A percentile compares a stretch with the other conserved stretches of the same genome.
Evolutionary conservation across 2,329 filamentous ascomycete genomes (phyloP).

Genomic region (Elsinoe necatrix): DNA sequence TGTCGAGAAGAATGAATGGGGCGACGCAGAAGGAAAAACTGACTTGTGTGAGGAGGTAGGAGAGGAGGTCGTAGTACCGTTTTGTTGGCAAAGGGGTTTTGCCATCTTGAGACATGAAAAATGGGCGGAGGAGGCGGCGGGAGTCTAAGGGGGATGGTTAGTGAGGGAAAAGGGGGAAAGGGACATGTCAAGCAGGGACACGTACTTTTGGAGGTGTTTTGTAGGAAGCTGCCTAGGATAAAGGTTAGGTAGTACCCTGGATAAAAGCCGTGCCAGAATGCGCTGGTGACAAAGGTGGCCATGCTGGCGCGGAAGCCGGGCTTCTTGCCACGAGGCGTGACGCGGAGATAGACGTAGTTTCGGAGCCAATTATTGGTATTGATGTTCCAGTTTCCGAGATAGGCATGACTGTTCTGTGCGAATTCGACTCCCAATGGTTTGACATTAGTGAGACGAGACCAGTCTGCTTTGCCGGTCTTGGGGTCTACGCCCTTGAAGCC

Average conservation of each 20-base stretch:
- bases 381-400: slow-evolving; percentile 93
- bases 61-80: slow-evolving; percentile 74
- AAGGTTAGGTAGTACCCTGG: slow-evolving; percentile 94
- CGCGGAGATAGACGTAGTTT: slow-evolving; percentile 90
- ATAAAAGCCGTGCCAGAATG: slow-evolving; percentile 97
- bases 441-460: slow-evolving; percentile 86
- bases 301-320: slow-evolving; percentile 91
- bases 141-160: slow-evolving; percentile 51
- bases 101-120: slow-evolving; percentile 77
- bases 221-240: slow-evolving; percentile 78
- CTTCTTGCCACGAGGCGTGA: slow-evolving; percentile 91
- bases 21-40: slow-evolving; percentile 73
- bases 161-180: slow-evolving; percentile 12
- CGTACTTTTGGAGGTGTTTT: slow-evolving; percentile 90
- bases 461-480: slow-evolving; percentile 73
- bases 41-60: slow-evolving; percentile 68
- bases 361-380: slow-evolving; percentile 96
- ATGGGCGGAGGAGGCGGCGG: slow-evolving; percentile 79
- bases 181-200: slow-evolving; percentile 22
- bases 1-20: slow-evolving; percentile 75
- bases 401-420: slow-evolving; percentile 88
- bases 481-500: slow-evolving; percentile 91
- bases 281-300: slow-evolving; percentile 88
- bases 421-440: slow-evolving; percentile 76
- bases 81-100: slow-evolving; percentile 62